Evolutionary conservation across 306 rosid species (phyloP).

Genomic region (Betula pendula): DNA sequence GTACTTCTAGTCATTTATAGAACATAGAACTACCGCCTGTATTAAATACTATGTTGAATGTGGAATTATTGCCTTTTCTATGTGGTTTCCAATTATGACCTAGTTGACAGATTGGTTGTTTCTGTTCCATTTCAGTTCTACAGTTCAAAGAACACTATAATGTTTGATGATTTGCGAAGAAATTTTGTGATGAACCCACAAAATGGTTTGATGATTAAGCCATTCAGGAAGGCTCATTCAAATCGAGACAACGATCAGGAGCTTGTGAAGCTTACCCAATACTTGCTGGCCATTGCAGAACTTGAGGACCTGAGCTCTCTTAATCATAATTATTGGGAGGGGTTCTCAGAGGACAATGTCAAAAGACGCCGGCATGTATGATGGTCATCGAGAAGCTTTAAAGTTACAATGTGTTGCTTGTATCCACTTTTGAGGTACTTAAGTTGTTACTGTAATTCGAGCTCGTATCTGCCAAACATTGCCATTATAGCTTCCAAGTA

Average conservation of each 20-base stretch:
- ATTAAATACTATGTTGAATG: neutral
- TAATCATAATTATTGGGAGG: conserved; percentile 69
- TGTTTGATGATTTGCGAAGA: conserved; percentile 91
- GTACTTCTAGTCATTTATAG: neutral
- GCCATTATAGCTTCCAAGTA: neutral
- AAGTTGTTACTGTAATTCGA: neutral
- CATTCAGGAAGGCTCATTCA: conserved; percentile 97
- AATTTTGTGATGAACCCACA: conserved; percentile 98
- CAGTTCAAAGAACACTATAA: conserved; percentile 74
- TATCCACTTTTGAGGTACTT: conserved; percentile 15
- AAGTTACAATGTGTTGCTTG: conserved; percentile 8
- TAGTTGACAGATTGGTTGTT: conserved; percentile 23
- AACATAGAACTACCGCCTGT: neutral
- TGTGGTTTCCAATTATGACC: neutral
- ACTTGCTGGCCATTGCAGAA: conserved; percentile 91
- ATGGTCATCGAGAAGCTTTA: neutral
- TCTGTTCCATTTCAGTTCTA: conserved; percentile 62
- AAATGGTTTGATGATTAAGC: conserved; percentile 85
- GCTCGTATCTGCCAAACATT: neutral
- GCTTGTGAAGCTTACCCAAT: conserved; percentile 84
- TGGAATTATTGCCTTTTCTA: conserved; percentile 11
- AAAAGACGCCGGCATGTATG: conserved; percentile 82
- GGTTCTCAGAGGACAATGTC: conserved; percentile 55
- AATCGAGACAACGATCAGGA: conserved; percentile 79
- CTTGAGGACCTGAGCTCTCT: conserved; percentile 76